These are phyloP conservation scores for Fennellomyces sp. DNA, from an alignment of 371 early-diverging fungal species.

Conservation along the genomic window DNA sequence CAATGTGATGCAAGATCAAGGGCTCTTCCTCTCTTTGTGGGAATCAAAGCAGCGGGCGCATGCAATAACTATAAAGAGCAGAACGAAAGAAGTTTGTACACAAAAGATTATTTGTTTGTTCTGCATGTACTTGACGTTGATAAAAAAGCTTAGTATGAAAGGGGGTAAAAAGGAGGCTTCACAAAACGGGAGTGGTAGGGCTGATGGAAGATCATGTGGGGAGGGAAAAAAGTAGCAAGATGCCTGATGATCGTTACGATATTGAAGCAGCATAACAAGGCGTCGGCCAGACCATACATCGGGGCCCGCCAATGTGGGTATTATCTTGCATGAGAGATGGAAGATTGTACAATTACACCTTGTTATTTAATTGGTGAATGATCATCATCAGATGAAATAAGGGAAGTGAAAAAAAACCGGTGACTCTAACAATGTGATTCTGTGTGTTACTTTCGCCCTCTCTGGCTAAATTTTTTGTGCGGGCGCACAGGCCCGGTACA, in stretches of 20 bases:
- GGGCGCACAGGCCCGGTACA: slow-evolving; percentile 6
- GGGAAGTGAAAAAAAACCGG: background rate
- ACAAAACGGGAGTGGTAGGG: background rate
- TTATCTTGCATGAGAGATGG: background rate
- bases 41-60: background rate
- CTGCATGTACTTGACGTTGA: background rate
- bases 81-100: no score
- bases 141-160: background rate
- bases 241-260: slow-evolving; percentile 4
- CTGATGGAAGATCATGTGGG: background rate
- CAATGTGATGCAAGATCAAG: slow-evolving; percentile 5
- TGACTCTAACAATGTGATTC: slow-evolving; percentile 4
- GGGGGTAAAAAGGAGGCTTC: background rate
- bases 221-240: background rate
- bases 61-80: background rate
- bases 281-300: background rate
- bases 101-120: background rate
- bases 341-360: background rate
- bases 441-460: background rate
- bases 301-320: background rate
- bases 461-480: background rate
- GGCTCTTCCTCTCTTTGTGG: background rate
- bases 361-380: slow-evolving; percentile 4
- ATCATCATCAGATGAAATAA: slow-evolving; percentile 4
- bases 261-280: slow-evolving; percentile 1